Evolutionary conservation across 2,329 filamentous ascomycete genomes (phyloP).

Genomic region (Coniosporium tulheliwenetii): DNA sequence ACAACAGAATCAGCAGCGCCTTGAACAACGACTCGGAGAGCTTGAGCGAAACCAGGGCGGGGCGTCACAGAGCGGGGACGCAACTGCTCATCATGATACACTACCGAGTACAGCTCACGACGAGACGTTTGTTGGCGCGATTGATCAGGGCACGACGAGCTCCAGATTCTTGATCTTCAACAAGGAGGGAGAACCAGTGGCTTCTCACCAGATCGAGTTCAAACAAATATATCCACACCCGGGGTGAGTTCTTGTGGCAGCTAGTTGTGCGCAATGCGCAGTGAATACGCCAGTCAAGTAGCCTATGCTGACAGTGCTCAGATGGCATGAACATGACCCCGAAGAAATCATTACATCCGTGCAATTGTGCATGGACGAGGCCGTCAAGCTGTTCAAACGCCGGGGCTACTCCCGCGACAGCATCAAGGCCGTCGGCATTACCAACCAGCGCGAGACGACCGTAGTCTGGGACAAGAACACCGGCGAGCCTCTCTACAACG

Average conservation of each 20-base stretch:
- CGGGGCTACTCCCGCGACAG: slow-evolving; percentile 28
- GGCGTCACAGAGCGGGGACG: too few relatives aligned
- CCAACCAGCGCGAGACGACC: slow-evolving; percentile 80
- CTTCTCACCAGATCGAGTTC: slow-evolving; percentile 76
- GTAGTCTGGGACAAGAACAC: slow-evolving; percentile 72
- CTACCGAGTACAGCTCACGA: slow-evolving; percentile 6
- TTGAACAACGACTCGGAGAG: too few relatives aligned
- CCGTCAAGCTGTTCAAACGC: slow-evolving; percentile 54
- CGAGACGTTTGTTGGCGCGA: slow-evolving; percentile 64
- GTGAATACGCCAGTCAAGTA: too few relatives aligned
- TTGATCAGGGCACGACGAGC: slow-evolving; percentile 84
- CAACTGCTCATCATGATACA: too few relatives aligned
- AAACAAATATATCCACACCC: slow-evolving; percentile 70
- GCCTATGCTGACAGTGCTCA: slow-evolving; percentile 16
- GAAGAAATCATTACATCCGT: slow-evolving; percentile 61
- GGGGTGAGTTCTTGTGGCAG: slow-evolving; percentile 52
- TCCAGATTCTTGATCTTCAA: slow-evolving; percentile 87
- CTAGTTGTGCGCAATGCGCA: too few relatives aligned
- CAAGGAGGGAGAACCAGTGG: slow-evolving; percentile 58
- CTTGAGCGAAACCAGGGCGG: too few relatives aligned
- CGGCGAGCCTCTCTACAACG: slow-evolving; percentile 67
- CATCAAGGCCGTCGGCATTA: slow-evolving; percentile 70
- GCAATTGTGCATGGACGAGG: slow-evolving; percentile 63
- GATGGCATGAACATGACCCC: slow-evolving; percentile 85
- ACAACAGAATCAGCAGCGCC: too few relatives aligned